phyloP scores from a whole-genome alignment of 1,284 basidiomycete species.

The Ganoderma resinaceum region DNA sequence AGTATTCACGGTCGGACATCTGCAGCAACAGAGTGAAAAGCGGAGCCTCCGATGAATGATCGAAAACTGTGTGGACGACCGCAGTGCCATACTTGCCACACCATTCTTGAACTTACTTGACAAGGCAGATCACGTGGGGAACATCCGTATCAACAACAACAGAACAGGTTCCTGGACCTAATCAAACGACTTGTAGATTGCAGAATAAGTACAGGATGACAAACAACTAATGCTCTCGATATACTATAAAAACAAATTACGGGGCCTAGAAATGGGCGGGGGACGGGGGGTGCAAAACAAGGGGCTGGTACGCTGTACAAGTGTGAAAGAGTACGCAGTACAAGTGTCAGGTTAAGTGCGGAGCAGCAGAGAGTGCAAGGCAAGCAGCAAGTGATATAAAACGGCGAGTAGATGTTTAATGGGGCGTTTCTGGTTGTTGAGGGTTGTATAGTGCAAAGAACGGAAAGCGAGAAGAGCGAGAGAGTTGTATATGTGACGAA shows the following conservation, averaged over 20 bases:
- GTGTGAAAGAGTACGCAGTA: constrained; percentile 46
- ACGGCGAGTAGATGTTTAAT: constrained; percentile 29
- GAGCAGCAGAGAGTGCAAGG: constrained; percentile 22
- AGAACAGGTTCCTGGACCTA: constrained; percentile 27
- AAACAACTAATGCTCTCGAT: constrained; percentile 66
- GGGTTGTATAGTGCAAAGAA: constrained; percentile 30
- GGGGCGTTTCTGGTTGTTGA: constrained; percentile 10
- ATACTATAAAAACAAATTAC: constrained; percentile 49
- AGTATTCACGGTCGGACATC: constrained; percentile 7
- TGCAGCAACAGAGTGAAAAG: not conserved
- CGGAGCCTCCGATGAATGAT: not conserved
- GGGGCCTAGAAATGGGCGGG: constrained; percentile 37
- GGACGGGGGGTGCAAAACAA: constrained; percentile 27
- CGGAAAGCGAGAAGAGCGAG: constrained; percentile 47
- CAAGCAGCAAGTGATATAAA: constrained; percentile 40
- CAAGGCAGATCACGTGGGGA: not conserved
- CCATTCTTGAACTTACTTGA: not conserved
- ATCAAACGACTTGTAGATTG: constrained; percentile 43
- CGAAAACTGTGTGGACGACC: not conserved
- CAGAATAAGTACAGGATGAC: constrained; percentile 72
- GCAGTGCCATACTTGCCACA: too few species aligned
- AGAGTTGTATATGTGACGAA: constrained; percentile 39
- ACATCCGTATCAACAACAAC: not conserved
- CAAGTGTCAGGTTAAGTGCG: constrained; percentile 35
- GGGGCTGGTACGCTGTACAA: constrained; percentile 46